Evolutionary conservation across 164 flowering plant genomes (phyloP).

Genomic region (Saururus chinensis): DNA sequence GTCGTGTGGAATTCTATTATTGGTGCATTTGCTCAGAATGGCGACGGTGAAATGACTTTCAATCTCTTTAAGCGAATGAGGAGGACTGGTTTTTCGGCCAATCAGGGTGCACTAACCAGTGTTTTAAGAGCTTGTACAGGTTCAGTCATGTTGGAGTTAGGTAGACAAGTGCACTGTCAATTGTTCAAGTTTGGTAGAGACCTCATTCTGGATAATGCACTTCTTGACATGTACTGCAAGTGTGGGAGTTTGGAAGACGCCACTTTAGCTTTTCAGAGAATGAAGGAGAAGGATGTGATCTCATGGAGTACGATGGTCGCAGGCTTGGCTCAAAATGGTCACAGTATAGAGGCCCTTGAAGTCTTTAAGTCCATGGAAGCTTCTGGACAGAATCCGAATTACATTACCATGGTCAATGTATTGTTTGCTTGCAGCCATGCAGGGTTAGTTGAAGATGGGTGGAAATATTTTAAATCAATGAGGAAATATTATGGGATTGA

Average conservation of each 20-base stretch:
- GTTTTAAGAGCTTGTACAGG: constrained; percentile 76
- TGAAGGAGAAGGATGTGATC: constrained; percentile 62
- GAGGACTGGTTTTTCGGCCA: constrained; percentile 46
- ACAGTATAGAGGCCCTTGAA: constrained; percentile 45
- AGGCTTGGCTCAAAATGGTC: constrained; percentile 85
- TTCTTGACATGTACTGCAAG: constrained; percentile 90
- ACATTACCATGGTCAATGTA: constrained; percentile 63
- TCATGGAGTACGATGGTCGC: constrained; percentile 94
- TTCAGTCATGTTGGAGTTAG: constrained; percentile 59
- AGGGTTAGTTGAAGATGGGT: constrained; percentile 66
- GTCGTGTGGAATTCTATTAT: constrained; percentile 86
- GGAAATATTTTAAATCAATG: constrained; percentile 61
- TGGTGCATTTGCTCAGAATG: constrained; percentile 73
- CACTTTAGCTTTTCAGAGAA: constrained; percentile 29
- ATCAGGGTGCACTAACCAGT: constrained; percentile 63
- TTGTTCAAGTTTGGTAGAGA: constrained; percentile 53
- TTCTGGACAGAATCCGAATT: constrained; percentile 47
- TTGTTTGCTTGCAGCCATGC: constrained; percentile 94
- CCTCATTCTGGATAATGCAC: constrained; percentile 69
- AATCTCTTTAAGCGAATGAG: constrained; percentile 60
- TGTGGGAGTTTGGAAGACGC: constrained; percentile 86
- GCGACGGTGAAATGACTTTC: constrained; percentile 61
- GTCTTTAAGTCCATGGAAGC: constrained; percentile 57
- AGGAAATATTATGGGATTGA: constrained; percentile 45
- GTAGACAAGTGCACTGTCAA: constrained; percentile 83